A percentile compares a stretch with the other conserved stretches of the same genome.
These are phyloP conservation scores for Trichophyton benhamiae DNA, from an alignment of 2,329 filamentous ascomycete genomes.

Conservation along the genomic window DNA sequence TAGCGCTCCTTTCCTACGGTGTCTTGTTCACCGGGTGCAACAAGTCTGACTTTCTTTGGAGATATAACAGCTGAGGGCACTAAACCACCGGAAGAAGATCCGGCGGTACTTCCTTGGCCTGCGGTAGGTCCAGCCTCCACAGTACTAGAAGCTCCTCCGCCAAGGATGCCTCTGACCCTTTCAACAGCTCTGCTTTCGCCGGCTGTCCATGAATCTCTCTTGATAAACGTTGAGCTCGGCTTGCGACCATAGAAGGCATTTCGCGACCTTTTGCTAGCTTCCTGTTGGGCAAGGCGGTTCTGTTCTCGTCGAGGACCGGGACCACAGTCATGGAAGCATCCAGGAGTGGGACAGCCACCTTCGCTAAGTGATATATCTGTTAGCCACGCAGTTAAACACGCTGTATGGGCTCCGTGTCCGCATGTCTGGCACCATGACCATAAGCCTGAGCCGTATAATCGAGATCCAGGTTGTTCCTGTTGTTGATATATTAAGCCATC, in stretches of 20 bases:
- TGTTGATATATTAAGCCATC: not conserved
- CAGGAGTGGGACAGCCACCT: conserved; percentile 46
- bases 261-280: conserved; percentile 22
- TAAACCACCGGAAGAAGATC: conserved; percentile 14
- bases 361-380: conserved; percentile 36
- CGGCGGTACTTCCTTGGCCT: conserved; percentile 9
- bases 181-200: conserved; percentile 36
- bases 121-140: conserved; percentile 9
- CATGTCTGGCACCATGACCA: conserved; percentile 50
- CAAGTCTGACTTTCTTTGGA: conserved; percentile 34
- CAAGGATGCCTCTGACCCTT: conserved; percentile 34
- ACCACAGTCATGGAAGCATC: conserved; percentile 49
- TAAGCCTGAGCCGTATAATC: conserved; percentile 28
- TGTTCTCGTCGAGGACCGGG: conserved; percentile 36
- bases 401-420: conserved; percentile 47
- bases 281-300: conserved; percentile 24
- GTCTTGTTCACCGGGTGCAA: conserved; percentile 33
- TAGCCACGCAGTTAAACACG: conserved; percentile 47
- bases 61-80: conserved; percentile 26
- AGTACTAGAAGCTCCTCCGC: conserved; percentile 16
- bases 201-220: conserved; percentile 34
- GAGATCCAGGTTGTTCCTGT: conserved; percentile 12
- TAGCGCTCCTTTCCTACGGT: not conserved
- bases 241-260: conserved; percentile 24
- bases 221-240: conserved; percentile 26